Percentiles rank a stretch among this genome's conserved stretches.
Conservation (phyloP, 176 grass and related monocot species). For the Hsuehochloa calcarea region DNA sequence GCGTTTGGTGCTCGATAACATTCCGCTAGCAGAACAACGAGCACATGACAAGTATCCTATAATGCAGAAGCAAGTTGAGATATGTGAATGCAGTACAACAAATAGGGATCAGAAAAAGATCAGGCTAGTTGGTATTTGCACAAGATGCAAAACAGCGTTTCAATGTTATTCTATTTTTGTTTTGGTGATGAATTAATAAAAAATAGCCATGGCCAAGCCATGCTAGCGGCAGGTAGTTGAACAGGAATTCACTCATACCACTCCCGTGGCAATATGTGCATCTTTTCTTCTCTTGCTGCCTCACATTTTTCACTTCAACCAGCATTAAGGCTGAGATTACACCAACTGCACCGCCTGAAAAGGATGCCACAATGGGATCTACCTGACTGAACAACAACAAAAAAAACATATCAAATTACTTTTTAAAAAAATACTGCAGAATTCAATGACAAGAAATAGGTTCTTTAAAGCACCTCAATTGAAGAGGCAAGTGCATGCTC, state of each 20-base stretch:
- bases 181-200: constrained; percentile 20
- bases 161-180: not conserved
- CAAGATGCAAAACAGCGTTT: not conserved
- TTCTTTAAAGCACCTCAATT: constrained; percentile 64
- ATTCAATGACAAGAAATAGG: not conserved
- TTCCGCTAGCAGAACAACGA: constrained; percentile 66
- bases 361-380: constrained; percentile 93
- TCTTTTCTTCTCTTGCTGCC: constrained; percentile 95
- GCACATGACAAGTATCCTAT: constrained; percentile 84
- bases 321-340: constrained; percentile 93
- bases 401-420: constrained; percentile 5
- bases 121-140: not conserved
- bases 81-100: not conserved
- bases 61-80: constrained; percentile 29
- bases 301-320: constrained; percentile 80
- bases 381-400: constrained; percentile 62
- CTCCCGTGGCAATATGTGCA: constrained; percentile 91
- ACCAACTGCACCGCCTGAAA: constrained; percentile 84
- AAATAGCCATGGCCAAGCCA: not conserved
- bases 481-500: constrained; percentile 74
- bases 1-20: constrained; percentile 32
- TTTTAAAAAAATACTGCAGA: constrained; percentile 13
- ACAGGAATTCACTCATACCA: constrained; percentile 51
- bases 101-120: not conserved
- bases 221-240: not conserved